phyloP scores from a whole-genome alignment of 108 stramenopile genomes.

The Pseudonitzschia multistriata region DNA sequence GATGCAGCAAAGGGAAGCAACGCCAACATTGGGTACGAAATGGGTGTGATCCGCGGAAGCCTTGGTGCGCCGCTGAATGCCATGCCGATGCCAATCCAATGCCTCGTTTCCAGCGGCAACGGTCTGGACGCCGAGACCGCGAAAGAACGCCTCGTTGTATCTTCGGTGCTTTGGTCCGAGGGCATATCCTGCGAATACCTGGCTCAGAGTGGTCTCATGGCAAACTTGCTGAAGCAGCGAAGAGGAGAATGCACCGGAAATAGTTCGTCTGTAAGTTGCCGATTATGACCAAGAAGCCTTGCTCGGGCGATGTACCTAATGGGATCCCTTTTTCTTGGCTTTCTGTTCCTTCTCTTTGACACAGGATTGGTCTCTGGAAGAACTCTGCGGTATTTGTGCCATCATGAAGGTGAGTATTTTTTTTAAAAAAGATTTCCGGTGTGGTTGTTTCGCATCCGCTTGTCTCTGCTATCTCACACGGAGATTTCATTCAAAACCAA shows the following conservation, averaged over 20 bases:
- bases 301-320: background rate
- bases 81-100: constrained; percentile 39
- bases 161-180: constrained; percentile 58
- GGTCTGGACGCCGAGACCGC: constrained; percentile 55
- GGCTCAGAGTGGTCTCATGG: constrained; percentile 65
- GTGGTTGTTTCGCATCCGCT: constrained; percentile 12
- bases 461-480: background rate
- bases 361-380: constrained; percentile 60
- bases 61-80: constrained; percentile 56
- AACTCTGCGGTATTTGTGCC: constrained; percentile 69
- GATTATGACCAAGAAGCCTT: constrained; percentile 5
- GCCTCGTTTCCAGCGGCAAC: constrained; percentile 59
- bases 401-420: constrained; percentile 38
- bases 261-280: background rate
- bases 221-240: constrained; percentile 50
- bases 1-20: constrained; percentile 7
- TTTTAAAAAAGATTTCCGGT: background rate
- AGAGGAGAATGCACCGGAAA: constrained; percentile 32
- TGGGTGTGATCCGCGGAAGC: constrained; percentile 48
- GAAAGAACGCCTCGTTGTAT: constrained; percentile 54
- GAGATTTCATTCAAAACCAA: background rate
- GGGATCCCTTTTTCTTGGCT: background rate
- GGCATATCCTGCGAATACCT: constrained; percentile 80
- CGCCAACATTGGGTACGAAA: constrained; percentile 21
- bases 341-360: constrained; percentile 15